Conservation (phyloP, 2,329 filamentous ascomycete genomes). For the Nemania bipapillata region DNA sequence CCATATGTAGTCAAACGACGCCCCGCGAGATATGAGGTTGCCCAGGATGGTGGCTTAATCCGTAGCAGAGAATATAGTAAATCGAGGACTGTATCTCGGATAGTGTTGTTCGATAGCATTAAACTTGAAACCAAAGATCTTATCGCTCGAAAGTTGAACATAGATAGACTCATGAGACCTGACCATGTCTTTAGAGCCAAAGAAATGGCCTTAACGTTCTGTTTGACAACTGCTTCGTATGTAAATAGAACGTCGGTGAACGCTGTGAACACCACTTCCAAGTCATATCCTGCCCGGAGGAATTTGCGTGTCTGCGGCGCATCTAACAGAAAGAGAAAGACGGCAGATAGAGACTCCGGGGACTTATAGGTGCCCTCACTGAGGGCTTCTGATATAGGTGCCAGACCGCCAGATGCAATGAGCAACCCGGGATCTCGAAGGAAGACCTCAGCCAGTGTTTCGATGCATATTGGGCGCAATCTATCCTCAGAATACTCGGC, state of each 20-base stretch:
- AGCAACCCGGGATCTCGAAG: conserved; percentile 85
- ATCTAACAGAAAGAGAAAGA: conserved; percentile 91
- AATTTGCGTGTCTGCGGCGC: conserved; percentile 82
- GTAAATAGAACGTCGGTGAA: conserved; percentile 83
- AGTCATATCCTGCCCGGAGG: conserved; percentile 85
- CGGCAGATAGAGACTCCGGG: conserved; percentile 85
- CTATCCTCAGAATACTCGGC: conserved; percentile 88
- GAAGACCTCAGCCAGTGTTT: conserved; percentile 92
- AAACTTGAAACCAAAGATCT: conserved; percentile 78
- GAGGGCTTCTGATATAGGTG: conserved; percentile 88
- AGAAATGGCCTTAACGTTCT: conserved; percentile 92
- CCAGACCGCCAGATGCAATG: conserved; percentile 83
- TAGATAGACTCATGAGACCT: conserved; percentile 85
- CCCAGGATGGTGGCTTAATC: conserved; percentile 95
- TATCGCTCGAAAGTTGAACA: conserved; percentile 87
- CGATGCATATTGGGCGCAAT: conserved; percentile 86
- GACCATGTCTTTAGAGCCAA: conserved; percentile 93
- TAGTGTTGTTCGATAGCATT: conserved; percentile 65
- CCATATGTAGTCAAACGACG: conserved; percentile 94
- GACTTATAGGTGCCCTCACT: conserved; percentile 92
- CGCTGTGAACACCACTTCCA: conserved; percentile 88
- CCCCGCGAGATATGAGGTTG: conserved; percentile 92
- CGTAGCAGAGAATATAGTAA: conserved; percentile 81
- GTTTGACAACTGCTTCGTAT: conserved; percentile 74
- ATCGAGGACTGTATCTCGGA: conserved; percentile 84